Base-by-base conservation (phyloP, 805 yeast species). In the Barnettozyma wickerhamii region DNA sequence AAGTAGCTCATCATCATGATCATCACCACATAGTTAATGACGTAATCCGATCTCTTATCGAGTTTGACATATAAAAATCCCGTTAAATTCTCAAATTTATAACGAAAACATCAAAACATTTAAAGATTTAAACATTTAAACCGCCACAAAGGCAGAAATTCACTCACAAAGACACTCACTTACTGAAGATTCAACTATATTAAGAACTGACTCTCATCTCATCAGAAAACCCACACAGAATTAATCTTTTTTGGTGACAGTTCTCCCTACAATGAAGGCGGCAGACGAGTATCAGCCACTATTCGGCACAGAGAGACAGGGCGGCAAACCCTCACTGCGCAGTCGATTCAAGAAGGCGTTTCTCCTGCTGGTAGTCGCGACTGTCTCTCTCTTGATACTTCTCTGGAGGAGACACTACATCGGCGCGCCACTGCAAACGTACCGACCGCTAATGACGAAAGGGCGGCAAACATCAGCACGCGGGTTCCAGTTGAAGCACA, bases 401-500 rank as follows among this genome's bases (percentile, higher is more conserved):
- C 12, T 23, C 2, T 23, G 26, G 26, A 23, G 27, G 33, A 10
- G 20, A 14, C 13, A 29, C 4, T 20, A 13, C 12, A 9, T 20
- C 10, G 15, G 24, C 12, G 17, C 32, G 13, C 31, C 33, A 5
- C 4, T 26, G 15, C 18, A 23, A n/a, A 9, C 20, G 5, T 38
- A 15, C 20, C n/a, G 30, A 28, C 10, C n/a, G 32, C 2, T 17
- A n/a, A n/a, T 15, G 13, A 15, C 39, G 13, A 14, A 5, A 23
- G 23, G 19, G 19, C 27, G 30, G 40, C 30, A 35, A 32, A 27
- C 18, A n/a, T 5, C 30, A 7, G n/a, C n/a, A 13, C 33, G 15
- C 33, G 33, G 42, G 13, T 65, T 67, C 47, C 50, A 52, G n/a
- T 47, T 81, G 20, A 77, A 68, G 49, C 87, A 81, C 52, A 70